Conservation (phyloP, 2,329 filamentous ascomycete species). For the Xylaria polymorpha region DNA sequence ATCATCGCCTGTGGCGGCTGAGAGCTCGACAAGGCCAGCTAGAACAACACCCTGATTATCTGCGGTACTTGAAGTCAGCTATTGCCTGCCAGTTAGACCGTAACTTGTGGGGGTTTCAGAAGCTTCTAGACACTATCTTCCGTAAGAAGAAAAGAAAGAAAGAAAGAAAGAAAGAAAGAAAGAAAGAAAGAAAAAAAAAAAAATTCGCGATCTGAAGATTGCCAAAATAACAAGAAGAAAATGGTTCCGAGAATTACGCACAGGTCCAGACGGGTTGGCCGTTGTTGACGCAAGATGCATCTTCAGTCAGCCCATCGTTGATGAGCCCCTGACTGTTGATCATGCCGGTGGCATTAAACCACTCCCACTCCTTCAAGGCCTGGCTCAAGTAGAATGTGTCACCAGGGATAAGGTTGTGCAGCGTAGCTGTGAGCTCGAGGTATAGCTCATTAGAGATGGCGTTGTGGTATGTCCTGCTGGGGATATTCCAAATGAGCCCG, state of each 20-base stretch:
- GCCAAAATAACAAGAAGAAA: neutral
- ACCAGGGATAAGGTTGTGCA: constrained; percentile 55
- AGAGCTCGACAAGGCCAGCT: constrained; percentile 66
- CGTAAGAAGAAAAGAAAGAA: neutral
- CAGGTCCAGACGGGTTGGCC: constrained; percentile 54
- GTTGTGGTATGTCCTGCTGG: constrained; percentile 54
- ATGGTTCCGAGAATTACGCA: neutral
- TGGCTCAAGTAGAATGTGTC: constrained; percentile 54
- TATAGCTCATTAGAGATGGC: constrained; percentile 62
- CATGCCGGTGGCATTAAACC: constrained; percentile 56
- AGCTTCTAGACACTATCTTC: neutral
- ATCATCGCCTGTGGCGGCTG: constrained; percentile 51
- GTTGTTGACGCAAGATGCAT: constrained; percentile 49
- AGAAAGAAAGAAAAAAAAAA: no score
- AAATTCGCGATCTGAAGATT: neutral
- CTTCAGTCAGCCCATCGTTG: constrained; percentile 57
- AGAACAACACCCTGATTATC: constrained; percentile 70
- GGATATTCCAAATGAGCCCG: constrained; percentile 58
- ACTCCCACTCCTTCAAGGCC: constrained; percentile 57
- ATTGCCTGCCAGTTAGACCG: neutral
- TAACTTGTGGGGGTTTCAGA: neutral
- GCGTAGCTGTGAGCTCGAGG: constrained; percentile 56
- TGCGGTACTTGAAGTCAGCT: constrained; percentile 32
- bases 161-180: no score
- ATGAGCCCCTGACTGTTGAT: constrained; percentile 55